phyloP scores from a whole-genome alignment of 75 land plant species.

The Picea sitchensis region DNA sequence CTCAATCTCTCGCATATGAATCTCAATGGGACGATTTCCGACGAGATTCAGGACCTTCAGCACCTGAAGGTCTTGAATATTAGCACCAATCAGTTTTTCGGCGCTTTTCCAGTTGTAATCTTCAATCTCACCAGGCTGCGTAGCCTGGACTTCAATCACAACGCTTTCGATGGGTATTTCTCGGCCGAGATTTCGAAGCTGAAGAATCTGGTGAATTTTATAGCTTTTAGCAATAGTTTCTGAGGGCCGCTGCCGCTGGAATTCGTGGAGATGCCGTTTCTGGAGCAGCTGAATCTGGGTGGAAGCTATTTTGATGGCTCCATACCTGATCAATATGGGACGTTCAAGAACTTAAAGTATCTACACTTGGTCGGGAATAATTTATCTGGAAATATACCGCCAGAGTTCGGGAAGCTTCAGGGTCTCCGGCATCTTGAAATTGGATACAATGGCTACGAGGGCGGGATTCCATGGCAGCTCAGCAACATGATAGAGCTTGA shows the following conservation, averaged over 20 bases:
- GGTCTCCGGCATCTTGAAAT: slow-evolving; percentile 58
- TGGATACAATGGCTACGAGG: slow-evolving; percentile 46
- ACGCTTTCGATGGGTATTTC: too few relatives aligned
- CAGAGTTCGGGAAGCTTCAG: slow-evolving; percentile 33
- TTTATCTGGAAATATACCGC: slow-evolving; percentile 32
- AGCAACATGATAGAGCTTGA: slow-evolving; percentile 44
- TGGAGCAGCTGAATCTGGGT: slow-evolving; percentile 70
- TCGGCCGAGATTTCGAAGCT: too few relatives aligned
- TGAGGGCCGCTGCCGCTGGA: slow-evolving; percentile 20
- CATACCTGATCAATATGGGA: slow-evolving; percentile 45
- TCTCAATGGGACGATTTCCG: too few relatives aligned
- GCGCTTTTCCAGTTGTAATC: too few relatives aligned
- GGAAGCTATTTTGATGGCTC: slow-evolving; percentile 70
- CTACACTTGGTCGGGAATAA: slow-evolving; percentile 43
- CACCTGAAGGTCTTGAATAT: too few relatives aligned
- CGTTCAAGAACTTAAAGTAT: slow-evolving; percentile 38
- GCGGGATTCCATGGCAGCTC: slow-evolving; percentile 46
- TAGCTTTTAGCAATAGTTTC: slow-evolving; percentile 4
- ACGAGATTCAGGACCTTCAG: too few relatives aligned
- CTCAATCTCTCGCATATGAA: too few relatives aligned
- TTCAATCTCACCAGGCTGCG: too few relatives aligned
- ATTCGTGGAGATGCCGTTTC: slow-evolving; percentile 5
- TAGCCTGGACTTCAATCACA: too few relatives aligned
- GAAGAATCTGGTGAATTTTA: slow-evolving; percentile 6
- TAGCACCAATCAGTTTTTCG: too few relatives aligned